Base-by-base conservation (phyloP, 1,284 basidiomycete genomes). In the Rhodotorula sp. region DNA sequence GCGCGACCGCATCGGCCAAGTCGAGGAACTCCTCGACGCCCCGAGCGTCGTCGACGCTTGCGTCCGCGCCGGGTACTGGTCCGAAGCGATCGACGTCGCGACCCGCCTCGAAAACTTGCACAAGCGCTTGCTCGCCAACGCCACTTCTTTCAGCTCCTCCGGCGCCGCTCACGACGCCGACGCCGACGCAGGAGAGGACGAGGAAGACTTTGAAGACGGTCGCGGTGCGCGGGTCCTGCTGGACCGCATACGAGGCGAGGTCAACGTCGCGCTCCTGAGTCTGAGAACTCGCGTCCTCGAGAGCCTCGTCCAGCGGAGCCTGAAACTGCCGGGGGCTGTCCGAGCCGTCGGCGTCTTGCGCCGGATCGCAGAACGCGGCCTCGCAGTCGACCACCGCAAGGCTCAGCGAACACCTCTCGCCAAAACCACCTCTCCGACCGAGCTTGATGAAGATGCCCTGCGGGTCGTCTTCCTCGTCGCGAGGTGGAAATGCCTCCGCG, bases 11-110 rank as follows among this genome's bases (percentile, higher is more conserved):
- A 90, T 93, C 80, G 92, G 94, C 80, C 93, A 93, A 81, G 87
- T 97, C 67, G 87, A 91, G 75, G 93, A 97, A 80, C 83, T 97
- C 47, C 87, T 97, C 71, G 93, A 96, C 77, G 87, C 96, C 62
- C 93, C 94, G 8, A 84, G 90, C 62, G 86, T 97, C 39, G 91
- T 96, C 77, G 91, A 95, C 79, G 92, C 93, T 0, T 97, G 93
- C 78, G 90, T 96, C 20, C 87, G 92, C 34, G 93, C 93, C 78
- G 92, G 92, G 12, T 90, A 92, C 81, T 96, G 94, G 82, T 86
- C 89, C 64, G 95, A 97, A 80, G 93, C 93, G 0, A 86, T 97
- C 70, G 89, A 93, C 62, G 86, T 96, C 16, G 85, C 89, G 3
- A 84, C 86, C 12, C 91, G 93, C 79, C 87, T 90, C 0, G 81